Evolutionary conservation across 192 early-diverging fungal species (phyloP).

Genomic region (Backusella tuberculispora): DNA sequence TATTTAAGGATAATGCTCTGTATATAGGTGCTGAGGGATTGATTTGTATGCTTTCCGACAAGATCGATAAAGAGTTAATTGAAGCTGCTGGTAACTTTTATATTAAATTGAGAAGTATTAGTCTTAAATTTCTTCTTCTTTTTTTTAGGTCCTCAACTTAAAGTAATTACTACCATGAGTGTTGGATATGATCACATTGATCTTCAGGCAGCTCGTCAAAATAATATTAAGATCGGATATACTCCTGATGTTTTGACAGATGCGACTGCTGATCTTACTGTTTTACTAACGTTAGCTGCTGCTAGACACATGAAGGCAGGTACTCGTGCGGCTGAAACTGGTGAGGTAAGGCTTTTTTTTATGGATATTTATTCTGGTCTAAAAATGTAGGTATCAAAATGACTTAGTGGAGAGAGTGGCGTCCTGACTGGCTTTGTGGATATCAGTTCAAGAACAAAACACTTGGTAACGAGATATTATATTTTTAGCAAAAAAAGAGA

Average conservation of each 20-base stretch:
- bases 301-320: conserved; percentile 69
- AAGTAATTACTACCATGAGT: conserved; percentile 75
- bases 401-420: conserved; percentile 64
- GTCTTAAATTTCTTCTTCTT: neutral
- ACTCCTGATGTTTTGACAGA: conserved; percentile 90
- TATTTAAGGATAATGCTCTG: neutral
- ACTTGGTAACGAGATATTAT: conserved; percentile 32
- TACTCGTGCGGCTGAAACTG: conserved; percentile 45
- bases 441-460: conserved; percentile 76
- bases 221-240: conserved; percentile 67
- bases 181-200: conserved; percentile 88
- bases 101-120: neutral
- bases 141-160: conserved; percentile 54
- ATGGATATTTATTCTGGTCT: neutral
- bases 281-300: conserved; percentile 74
- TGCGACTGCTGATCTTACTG: conserved; percentile 82
- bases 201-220: conserved; percentile 49
- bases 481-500: neutral
- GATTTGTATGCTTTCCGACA: conserved; percentile 64
- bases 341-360: conserved; percentile 40
- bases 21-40: conserved; percentile 8
- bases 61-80: conserved; percentile 70
- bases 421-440: conserved; percentile 69
- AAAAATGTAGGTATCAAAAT: neutral
- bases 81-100: conserved; percentile 57